phyloP scores from a whole-genome alignment of 768 basidiomycete species.

The Cyathus striatus region DNA sequence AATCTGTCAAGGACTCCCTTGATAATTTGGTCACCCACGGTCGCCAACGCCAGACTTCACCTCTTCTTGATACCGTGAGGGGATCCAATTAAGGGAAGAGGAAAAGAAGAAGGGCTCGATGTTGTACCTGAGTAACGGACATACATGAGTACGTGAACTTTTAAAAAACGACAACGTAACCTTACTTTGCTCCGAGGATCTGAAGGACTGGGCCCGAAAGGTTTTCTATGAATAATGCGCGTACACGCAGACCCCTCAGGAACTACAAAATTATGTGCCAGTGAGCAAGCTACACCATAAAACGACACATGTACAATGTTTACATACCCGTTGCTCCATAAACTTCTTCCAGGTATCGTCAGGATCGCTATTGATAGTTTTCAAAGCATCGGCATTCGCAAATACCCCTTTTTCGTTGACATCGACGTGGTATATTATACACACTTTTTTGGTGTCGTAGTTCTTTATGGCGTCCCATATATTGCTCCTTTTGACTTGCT shows the following conservation, averaged over 20 bases:
- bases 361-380: slow-evolving; percentile 15
- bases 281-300: too few species aligned
- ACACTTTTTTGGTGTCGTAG: slow-evolving; percentile 18
- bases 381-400: slow-evolving; percentile 17
- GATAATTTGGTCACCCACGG: slow-evolving; percentile 31
- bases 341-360: slow-evolving; percentile 31
- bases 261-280: too few species aligned
- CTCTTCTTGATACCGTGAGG: slow-evolving; percentile 57
- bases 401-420: slow-evolving; percentile 34
- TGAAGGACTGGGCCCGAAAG: slow-evolving; percentile 48
- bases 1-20: background rate
- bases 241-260: slow-evolving; percentile 32
- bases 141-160: slow-evolving; percentile 11
- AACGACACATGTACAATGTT: background rate
- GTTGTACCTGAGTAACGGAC: slow-evolving; percentile 31
- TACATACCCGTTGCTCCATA: slow-evolving; percentile 27
- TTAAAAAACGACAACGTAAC: slow-evolving; percentile 48
- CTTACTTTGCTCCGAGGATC: slow-evolving; percentile 56
- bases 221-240: slow-evolving; percentile 48
- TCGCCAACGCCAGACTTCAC: slow-evolving; percentile 34
- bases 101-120: slow-evolving; percentile 69
- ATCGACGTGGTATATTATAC: slow-evolving; percentile 34
- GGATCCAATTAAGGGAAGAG: slow-evolving; percentile 63
- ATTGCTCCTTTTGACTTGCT: slow-evolving; percentile 36
- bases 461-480: slow-evolving; percentile 30